Evolutionary conservation across 2,329 filamentous ascomycete species (phyloP).

Genomic region (Colletotrichum spinosum): DNA sequence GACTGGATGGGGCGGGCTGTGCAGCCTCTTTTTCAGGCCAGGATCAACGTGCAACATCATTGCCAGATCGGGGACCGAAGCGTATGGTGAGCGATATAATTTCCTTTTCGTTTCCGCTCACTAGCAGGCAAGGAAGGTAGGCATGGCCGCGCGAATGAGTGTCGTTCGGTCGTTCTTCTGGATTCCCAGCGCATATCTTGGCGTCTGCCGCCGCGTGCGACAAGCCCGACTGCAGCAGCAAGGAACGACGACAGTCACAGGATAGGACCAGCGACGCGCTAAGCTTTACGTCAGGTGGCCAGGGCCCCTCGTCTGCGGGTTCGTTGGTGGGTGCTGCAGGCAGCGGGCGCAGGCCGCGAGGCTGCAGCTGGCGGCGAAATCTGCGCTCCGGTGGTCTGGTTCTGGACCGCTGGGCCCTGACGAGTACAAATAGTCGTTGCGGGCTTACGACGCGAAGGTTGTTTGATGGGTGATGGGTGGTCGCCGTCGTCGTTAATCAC

Average conservation of each 20-base stretch:
- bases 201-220: constrained; percentile 13
- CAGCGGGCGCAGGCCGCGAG: background rate
- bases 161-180: constrained; percentile 21
- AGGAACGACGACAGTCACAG: no score
- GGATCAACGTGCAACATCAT: background rate
- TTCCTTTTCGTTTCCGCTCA: background rate
- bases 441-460: no score
- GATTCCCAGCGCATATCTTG: constrained; percentile 23
- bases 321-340: background rate
- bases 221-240: background rate
- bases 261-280: constrained; percentile 2
- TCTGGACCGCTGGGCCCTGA: constrained; percentile 2
- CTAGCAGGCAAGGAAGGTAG: no score
- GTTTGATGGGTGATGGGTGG: no score
- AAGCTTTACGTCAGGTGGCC: constrained; percentile 17
- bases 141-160: background rate
- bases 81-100: constrained; percentile 29
- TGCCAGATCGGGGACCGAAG: constrained; percentile 3
- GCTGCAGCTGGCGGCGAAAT: background rate
- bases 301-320: background rate
- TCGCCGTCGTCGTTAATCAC: no score
- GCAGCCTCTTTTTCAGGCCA: no score
- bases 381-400: background rate
- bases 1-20: background rate
- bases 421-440: no score